Percentiles rank a stretch among this genome's conserved stretches.
phyloP scores from a whole-genome alignment of 2,329 filamentous ascomycete species.

The Exophiala mesophila region DNA sequence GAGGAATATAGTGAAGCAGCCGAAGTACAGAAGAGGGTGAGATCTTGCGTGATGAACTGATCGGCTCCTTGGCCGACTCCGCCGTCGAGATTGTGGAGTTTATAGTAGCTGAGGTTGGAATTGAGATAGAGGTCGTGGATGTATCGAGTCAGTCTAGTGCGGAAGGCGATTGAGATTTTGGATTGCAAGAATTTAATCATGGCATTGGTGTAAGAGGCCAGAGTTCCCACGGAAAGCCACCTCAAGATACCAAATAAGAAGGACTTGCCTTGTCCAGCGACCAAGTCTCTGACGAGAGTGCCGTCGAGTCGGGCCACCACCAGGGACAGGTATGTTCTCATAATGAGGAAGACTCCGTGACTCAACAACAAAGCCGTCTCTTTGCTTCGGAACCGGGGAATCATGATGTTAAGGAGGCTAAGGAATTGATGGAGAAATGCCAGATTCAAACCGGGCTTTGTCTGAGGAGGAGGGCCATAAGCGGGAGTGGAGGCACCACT shows the following conservation, averaged over 20 bases:
- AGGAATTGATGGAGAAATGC: constrained; percentile 96
- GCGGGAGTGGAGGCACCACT: constrained; percentile 58
- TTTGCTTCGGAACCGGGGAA: constrained; percentile 91
- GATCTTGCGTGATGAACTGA: constrained; percentile 95
- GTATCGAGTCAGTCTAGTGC: constrained; percentile 88
- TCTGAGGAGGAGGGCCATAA: constrained; percentile 74
- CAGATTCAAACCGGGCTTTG: constrained; percentile 89
- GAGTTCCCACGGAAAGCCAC: constrained; percentile 89
- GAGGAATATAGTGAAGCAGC: constrained; percentile 93
- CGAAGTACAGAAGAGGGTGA: constrained; percentile 90
- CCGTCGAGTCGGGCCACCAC: constrained; percentile 90
- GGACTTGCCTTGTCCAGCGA: constrained; percentile 84
- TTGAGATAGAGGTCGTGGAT: constrained; percentile 97
- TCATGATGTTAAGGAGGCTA: constrained; percentile 94
- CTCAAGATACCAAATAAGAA: constrained; percentile 88
- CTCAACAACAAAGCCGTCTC: constrained; percentile 86
- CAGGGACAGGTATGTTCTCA: constrained; percentile 89
- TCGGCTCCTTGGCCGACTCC: constrained; percentile 88
- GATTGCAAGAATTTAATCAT: constrained; percentile 99
- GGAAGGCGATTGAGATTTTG: constrained; percentile 97
- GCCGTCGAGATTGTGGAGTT: constrained; percentile 85
- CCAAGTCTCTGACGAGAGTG: constrained; percentile 90
- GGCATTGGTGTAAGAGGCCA: constrained; percentile 95
- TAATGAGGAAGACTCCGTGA: constrained; percentile 82
- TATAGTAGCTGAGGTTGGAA: constrained; percentile 93